Conservation (phyloP, 2,329 filamentous ascomycete genomes). For the Aspergillus sp. region DNA sequence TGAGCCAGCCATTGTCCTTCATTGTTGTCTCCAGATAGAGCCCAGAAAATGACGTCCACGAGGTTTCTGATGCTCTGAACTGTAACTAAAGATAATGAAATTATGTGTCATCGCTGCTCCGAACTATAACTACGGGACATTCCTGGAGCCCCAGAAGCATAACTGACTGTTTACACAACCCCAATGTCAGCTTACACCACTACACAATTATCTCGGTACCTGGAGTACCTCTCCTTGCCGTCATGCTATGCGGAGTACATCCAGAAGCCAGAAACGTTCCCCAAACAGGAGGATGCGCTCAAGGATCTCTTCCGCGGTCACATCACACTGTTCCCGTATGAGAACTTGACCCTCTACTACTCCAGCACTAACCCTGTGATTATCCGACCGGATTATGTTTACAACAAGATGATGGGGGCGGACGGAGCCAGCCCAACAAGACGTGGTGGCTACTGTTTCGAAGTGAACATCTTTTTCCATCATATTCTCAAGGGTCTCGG, state of each 20-base stretch:
- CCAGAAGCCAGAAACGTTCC: slow-evolving; percentile 21
- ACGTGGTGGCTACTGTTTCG: slow-evolving; percentile 62
- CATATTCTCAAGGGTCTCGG: slow-evolving; percentile 52
- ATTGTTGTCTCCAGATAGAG: too few species aligned
- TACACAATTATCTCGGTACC: slow-evolving; percentile 30
- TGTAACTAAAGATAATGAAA: too few species aligned
- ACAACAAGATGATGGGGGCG: slow-evolving; percentile 47
- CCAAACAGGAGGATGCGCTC: slow-evolving; percentile 38
- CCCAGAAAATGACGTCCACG: too few species aligned
- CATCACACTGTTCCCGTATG: slow-evolving; percentile 54
- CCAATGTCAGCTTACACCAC: slow-evolving; percentile 24
- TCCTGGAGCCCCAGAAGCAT: too few species aligned
- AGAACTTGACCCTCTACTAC: slow-evolving; percentile 58
- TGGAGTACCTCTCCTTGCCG: slow-evolving; percentile 31
- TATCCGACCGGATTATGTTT: slow-evolving; percentile 49
- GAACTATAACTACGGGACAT: too few species aligned
- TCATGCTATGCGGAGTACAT: slow-evolving; percentile 17
- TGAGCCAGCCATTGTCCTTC: too few species aligned
- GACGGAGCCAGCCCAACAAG: slow-evolving; percentile 22
- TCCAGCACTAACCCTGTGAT: slow-evolving; percentile 35
- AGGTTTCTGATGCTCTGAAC: too few species aligned
- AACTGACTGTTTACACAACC: too few species aligned
- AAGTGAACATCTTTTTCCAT: slow-evolving; percentile 55
- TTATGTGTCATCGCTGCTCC: too few species aligned
- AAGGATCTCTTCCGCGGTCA: slow-evolving; percentile 40